A percentile compares a stretch with the other conserved stretches of the same genome.
These are phyloP conservation scores for Achaetomiella virescens DNA, from an alignment of 495 filamentous ascomycete genomes.

Conservation along the genomic window DNA sequence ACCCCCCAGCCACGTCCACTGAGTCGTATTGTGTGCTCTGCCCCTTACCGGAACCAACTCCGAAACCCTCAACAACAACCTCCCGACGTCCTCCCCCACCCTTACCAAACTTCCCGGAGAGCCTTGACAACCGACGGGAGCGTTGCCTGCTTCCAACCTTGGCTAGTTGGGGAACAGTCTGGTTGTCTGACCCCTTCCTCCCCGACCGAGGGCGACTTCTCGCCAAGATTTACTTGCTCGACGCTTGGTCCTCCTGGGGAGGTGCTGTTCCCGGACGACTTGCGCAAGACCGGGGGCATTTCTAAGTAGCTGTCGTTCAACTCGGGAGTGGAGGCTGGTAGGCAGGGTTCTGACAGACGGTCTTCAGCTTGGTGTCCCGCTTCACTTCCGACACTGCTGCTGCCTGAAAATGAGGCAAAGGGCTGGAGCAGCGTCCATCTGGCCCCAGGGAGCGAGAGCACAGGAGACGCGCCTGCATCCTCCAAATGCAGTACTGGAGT, in stretches of 20 bases:
- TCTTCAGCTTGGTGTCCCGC: too few species aligned
- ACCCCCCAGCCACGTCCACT: neutral
- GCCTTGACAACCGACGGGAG: neutral
- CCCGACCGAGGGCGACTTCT: constrained; percentile 22
- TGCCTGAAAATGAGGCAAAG: too few species aligned
- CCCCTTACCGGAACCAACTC: constrained; percentile 35
- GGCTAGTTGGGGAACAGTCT: too few species aligned
- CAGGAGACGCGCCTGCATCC: constrained; percentile 8
- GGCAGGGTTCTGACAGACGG: too few species aligned
- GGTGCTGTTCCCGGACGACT: constrained; percentile 15
- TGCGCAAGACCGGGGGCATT: too few species aligned
- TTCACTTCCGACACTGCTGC: too few species aligned
- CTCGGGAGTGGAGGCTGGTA: too few species aligned
- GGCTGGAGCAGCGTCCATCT: too few species aligned
- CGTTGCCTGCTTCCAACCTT: constrained; percentile 12
- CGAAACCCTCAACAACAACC: constrained; percentile 38
- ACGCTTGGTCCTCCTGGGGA: constrained; percentile 14
- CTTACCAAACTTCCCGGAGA: constrained; percentile 29
- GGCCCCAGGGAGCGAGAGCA: too few species aligned
- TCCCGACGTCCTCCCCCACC: constrained; percentile 33
- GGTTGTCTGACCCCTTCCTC: constrained; percentile 24
- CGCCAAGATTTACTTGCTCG: constrained; percentile 9
- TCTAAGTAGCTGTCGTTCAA: too few species aligned
- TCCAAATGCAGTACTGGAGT: constrained; percentile 1
- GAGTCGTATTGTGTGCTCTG: neutral